These are phyloP conservation scores for Sclerotinia minor DNA, from an alignment of 2,329 filamentous ascomycete species.

Conservation along the genomic window DNA sequence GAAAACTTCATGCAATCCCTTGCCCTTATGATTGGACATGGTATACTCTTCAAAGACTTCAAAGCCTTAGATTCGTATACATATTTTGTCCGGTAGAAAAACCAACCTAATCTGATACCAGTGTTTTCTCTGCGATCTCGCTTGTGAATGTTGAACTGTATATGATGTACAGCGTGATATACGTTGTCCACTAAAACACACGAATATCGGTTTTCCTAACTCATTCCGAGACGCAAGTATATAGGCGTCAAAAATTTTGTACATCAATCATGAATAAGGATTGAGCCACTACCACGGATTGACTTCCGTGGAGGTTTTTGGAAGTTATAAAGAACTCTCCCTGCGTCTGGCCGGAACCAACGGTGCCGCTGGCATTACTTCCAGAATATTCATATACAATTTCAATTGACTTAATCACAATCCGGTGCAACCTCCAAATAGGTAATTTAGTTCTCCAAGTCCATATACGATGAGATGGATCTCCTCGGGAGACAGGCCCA, in stretches of 20 bases:
- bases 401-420: not conserved
- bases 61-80: too few species aligned
- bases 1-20: too few species aligned
- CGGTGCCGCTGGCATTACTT: not conserved
- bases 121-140: not conserved
- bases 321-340: not conserved
- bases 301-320: not conserved
- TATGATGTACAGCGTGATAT: not conserved
- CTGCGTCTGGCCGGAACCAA: not conserved
- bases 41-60: too few species aligned
- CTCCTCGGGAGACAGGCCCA: not conserved
- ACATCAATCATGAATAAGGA: not conserved
- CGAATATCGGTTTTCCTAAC: not conserved
- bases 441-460: not conserved
- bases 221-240: not conserved
- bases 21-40: too few species aligned
- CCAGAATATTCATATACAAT: not conserved
- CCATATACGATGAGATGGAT: constrained; percentile 2
- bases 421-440: too few species aligned
- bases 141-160: not conserved
- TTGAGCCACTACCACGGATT: not conserved
- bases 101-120: not conserved
- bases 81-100: not conserved
- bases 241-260: not conserved
- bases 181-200: not conserved